Evolutionary conservation across 441 rosid species (phyloP).

Genomic region (Hura crepitans): DNA sequence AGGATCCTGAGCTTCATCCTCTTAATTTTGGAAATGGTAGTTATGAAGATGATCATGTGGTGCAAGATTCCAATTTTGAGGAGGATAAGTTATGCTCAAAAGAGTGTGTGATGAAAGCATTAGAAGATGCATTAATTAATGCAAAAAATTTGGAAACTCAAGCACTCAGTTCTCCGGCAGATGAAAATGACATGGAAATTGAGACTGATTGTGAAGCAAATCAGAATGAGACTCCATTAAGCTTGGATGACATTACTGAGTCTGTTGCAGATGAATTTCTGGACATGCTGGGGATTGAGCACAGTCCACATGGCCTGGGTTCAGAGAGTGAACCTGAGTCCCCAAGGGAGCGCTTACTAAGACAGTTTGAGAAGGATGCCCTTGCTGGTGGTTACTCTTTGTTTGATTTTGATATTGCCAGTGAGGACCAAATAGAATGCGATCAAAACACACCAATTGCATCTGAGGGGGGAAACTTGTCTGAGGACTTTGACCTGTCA

Average conservation of each 20-base stretch:
- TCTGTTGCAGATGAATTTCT: slow-evolving; percentile 80
- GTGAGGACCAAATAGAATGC: slow-evolving; percentile 40
- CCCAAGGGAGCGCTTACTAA: slow-evolving; percentile 82
- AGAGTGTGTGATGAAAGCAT: slow-evolving; percentile 65
- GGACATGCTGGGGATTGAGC: slow-evolving; percentile 75
- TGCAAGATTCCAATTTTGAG: slow-evolving; percentile 26
- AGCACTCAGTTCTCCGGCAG: slow-evolving; percentile 49
- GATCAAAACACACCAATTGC: slow-evolving; percentile 32
- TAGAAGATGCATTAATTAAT: slow-evolving; percentile 63
- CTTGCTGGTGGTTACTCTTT: slow-evolving; percentile 55
- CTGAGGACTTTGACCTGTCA: slow-evolving; percentile 48
- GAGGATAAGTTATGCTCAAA: slow-evolving; percentile 42
- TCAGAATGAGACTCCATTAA: slow-evolving; percentile 36
- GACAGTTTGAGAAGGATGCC: slow-evolving; percentile 82
- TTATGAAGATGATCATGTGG: slow-evolving; percentile 25
- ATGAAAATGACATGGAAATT: slow-evolving; percentile 33
- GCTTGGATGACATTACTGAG: slow-evolving; percentile 52
- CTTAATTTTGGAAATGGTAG: slow-evolving; percentile 24
- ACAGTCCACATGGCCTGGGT: slow-evolving; percentile 61
- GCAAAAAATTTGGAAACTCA: slow-evolving; percentile 54
- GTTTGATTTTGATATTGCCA: slow-evolving; percentile 48
- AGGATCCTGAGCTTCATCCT: slow-evolving; percentile 29
- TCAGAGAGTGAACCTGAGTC: slow-evolving; percentile 89
- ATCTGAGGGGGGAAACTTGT: slow-evolving; percentile 37
- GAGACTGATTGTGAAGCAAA: slow-evolving; percentile 30